Base-by-base conservation (phyloP, 768 basidiomycete genomes). In the Imleria badia region DNA sequence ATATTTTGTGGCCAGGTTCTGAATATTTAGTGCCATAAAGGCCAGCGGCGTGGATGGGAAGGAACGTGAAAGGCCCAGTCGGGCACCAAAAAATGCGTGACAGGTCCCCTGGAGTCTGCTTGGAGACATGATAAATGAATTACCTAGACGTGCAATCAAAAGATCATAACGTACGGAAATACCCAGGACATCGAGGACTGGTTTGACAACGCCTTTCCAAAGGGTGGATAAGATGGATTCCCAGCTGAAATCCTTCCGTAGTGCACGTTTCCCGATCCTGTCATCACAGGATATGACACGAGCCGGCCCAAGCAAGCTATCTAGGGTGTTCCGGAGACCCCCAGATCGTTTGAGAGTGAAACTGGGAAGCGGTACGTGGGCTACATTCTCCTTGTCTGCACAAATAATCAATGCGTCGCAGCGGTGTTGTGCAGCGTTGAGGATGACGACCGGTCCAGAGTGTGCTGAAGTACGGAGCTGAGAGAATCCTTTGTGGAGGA, bases 381-480 rank as follows among this genome's bases (percentile, higher is more conserved):
- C 5, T 1, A 36, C 56, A n/a, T 41, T 5, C 0, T 52, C 40
- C 19, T 22, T 34, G 17, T 59, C 34, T 1, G 44, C 52, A 10
- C 35, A 22, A 10, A 59, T 3, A 9, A 59, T 49, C 48, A 59
- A 41, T 6, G 73, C 76, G 50, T 77, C 72, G 30, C 72, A 75
- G n/a, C 72, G 61, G 17, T 22, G 41, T 19, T 48, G 19, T 10
- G 50, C 23, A 7, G 42, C 50, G 23, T 43, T 51, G 7, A 23
- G 33, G 3, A 48, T 38, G 26, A 48, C 47, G 4, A 49, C n/a
- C n/a, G n/a, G n/a, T n/a, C n/a, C n/a, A n/a, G n/a, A n/a, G n/a
- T n/a, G n/a, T n/a, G n/a, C 38, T 14, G 48, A 56, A 48, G 8
- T 56, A n/a, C 39, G 20, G 34, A n/a, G n/a, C n/a, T n/a, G n/a